phyloP scores from a whole-genome alignment of 1,284 basidiomycete genomes.

The Cryptococcus sp. region DNA sequence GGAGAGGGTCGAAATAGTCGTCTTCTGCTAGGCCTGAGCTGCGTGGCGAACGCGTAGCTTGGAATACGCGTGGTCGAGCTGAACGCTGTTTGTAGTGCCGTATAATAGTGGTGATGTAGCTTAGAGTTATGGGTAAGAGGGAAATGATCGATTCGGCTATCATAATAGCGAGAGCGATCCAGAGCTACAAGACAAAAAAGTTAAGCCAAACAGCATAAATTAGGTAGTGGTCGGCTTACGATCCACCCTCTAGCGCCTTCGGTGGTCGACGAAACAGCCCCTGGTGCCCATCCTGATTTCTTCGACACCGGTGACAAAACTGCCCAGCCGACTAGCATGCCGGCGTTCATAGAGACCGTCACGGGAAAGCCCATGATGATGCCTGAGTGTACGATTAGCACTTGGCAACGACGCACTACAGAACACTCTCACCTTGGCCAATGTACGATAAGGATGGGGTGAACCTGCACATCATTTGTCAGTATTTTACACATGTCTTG shows the following conservation, averaged over 20 bases:
- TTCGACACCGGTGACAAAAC: slow-evolving; percentile 85
- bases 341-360: slow-evolving; percentile 88
- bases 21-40: slow-evolving; percentile 28
- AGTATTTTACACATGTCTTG: background rate
- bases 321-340: slow-evolving; percentile 95
- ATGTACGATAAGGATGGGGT: slow-evolving; percentile 89
- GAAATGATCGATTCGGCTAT: slow-evolving; percentile 82
- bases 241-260: slow-evolving; percentile 88
- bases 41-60: slow-evolving; percentile 21
- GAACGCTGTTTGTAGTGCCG: slow-evolving; percentile 27
- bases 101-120: slow-evolving; percentile 58
- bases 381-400: slow-evolving; percentile 57
- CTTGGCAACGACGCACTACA: background rate
- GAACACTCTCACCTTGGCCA: slow-evolving; percentile 67
- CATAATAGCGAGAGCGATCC: slow-evolving; percentile 95
- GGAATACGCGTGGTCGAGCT: slow-evolving; percentile 25
- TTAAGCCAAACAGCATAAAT: slow-evolving; percentile 7
- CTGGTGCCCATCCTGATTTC: slow-evolving; percentile 82
- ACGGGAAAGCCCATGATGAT: slow-evolving; percentile 98
- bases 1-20: slow-evolving; percentile 38
- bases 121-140: slow-evolving; percentile 68
- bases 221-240: slow-evolving; percentile 23
- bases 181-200: slow-evolving; percentile 57
- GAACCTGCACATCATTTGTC: slow-evolving; percentile 56
- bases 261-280: slow-evolving; percentile 78